These are phyloP conservation scores for Ceratobasidium sp. DNA, from an alignment of 1,284 basidiomycete species.

Conservation along the genomic window DNA sequence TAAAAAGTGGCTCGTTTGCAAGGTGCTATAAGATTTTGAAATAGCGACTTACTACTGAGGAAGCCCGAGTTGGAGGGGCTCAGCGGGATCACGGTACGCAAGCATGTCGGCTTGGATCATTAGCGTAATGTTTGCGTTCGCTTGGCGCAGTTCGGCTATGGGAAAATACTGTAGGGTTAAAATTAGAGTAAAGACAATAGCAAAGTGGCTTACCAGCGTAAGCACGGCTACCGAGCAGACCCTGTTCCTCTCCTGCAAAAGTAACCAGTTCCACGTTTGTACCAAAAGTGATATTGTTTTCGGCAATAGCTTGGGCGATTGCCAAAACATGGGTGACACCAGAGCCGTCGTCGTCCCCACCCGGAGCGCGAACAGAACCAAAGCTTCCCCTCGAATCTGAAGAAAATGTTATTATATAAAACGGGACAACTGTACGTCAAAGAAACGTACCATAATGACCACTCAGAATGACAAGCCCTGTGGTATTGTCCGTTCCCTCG, in stretches of 20 bases:
- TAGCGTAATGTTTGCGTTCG: constrained; percentile 76
- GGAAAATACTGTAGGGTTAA: not conserved
- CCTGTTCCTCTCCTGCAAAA: constrained; percentile 64
- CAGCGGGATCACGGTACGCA: constrained; percentile 78
- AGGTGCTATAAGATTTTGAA: not conserved
- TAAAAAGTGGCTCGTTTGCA: not conserved
- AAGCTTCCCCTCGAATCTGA: constrained; percentile 85
- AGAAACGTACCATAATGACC: constrained; percentile 39
- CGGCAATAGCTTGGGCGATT: constrained; percentile 78
- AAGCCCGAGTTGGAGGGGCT: constrained; percentile 84
- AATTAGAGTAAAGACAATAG: not conserved
- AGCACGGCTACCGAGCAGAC: constrained; percentile 59
- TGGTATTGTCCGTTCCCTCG: constrained; percentile 32
- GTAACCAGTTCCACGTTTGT: constrained; percentile 58
- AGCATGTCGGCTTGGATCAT: constrained; percentile 94
- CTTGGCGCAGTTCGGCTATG: constrained; percentile 68
- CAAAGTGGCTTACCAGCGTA: constrained; percentile 57
- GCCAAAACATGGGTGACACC: constrained; percentile 81
- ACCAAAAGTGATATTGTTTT: constrained; percentile 66
- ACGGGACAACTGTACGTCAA: not conserved
- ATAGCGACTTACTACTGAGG: constrained; percentile 62
- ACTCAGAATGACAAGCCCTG: constrained; percentile 27
- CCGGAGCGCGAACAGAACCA: constrained; percentile 79
- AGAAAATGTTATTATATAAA: constrained; percentile 47
- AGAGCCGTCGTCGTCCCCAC: constrained; percentile 84